Evolutionary conservation across 345 rosid species (phyloP).

Genomic region (Ailanthus altissimus): DNA sequence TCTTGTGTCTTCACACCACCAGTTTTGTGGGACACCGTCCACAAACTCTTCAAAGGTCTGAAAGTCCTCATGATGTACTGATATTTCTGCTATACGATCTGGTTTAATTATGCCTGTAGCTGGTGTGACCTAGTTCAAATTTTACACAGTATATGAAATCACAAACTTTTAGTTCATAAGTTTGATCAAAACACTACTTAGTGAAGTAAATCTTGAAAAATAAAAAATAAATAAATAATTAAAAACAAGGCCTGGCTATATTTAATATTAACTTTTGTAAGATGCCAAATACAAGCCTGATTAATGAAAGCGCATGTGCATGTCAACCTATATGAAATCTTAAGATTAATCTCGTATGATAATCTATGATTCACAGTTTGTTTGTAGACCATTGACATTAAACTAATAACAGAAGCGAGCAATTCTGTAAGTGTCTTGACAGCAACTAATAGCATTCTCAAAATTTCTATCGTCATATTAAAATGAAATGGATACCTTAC

Average conservation of each 20-base stretch:
- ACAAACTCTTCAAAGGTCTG: slow-evolving; percentile 62
- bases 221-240: neutral
- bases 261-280: neutral
- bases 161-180: neutral
- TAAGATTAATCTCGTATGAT: neutral
- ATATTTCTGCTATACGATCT: slow-evolving; percentile 51
- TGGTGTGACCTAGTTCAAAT: slow-evolving; percentile 56
- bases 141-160: neutral
- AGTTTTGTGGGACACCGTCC: slow-evolving; percentile 68
- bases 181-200: no score
- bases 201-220: no score
- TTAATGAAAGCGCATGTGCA: neutral
- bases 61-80: slow-evolving; percentile 64
- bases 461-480: neutral
- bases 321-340: neutral
- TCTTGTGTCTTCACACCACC: slow-evolving; percentile 70
- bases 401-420: neutral
- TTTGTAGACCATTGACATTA: no score
- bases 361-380: neutral
- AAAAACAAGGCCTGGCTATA: neutral
- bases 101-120: slow-evolving; percentile 64
- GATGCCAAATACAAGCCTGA: neutral
- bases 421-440: neutral
- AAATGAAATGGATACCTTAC: neutral
- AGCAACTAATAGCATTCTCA: neutral